Evolutionary conservation across 1,284 basidiomycete species (phyloP).

Genomic region (Malassezia cuniculi): DNA sequence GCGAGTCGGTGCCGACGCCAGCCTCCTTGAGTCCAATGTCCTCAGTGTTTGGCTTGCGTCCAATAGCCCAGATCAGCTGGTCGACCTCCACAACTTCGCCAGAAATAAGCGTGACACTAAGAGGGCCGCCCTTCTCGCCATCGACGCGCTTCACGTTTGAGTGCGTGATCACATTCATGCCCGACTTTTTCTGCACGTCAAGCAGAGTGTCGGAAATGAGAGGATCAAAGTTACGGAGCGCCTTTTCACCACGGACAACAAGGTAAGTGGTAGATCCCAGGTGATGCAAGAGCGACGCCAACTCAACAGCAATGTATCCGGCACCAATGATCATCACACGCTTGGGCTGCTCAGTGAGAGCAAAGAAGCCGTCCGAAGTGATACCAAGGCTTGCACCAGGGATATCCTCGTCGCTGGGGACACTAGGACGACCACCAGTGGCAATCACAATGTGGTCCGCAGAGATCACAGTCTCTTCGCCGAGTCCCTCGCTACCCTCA

Average conservation of each 20-base stretch:
- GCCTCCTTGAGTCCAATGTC: conserved; percentile 64
- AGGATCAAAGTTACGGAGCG: conserved; percentile 85
- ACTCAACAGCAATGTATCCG: conserved; percentile 90
- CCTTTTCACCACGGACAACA: conserved; percentile 74
- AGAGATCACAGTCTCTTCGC: conserved; percentile 35
- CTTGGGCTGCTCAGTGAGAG: conserved; percentile 74
- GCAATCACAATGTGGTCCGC: conserved; percentile 52
- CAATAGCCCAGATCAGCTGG: conserved; percentile 83
- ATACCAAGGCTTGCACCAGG: conserved; percentile 83
- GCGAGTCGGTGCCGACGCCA: conserved; percentile 63
- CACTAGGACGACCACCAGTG: conserved; percentile 69
- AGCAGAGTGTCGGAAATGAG: conserved; percentile 71
- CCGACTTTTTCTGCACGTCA: conserved; percentile 88
- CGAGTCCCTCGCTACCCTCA: conserved; percentile 49
- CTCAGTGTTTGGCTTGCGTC: conserved; percentile 67
- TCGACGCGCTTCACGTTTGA: conserved; percentile 66
- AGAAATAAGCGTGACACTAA: conserved; percentile 44
- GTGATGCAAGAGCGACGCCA: conserved; percentile 42
- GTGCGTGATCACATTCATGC: conserved; percentile 70
- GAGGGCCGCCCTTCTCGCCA: conserved; percentile 44
- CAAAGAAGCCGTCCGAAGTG: conserved; percentile 92
- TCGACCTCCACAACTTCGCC: conserved; percentile 75
- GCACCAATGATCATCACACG: conserved; percentile 88
- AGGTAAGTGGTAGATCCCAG: conserved; percentile 66
- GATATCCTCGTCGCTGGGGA: conserved; percentile 66